Evolutionary conservation across 257 asterid genomes (phyloP), one percentile per base, ranked within the genome.

Genomic region (Gentiana macrophylla): DNA sequence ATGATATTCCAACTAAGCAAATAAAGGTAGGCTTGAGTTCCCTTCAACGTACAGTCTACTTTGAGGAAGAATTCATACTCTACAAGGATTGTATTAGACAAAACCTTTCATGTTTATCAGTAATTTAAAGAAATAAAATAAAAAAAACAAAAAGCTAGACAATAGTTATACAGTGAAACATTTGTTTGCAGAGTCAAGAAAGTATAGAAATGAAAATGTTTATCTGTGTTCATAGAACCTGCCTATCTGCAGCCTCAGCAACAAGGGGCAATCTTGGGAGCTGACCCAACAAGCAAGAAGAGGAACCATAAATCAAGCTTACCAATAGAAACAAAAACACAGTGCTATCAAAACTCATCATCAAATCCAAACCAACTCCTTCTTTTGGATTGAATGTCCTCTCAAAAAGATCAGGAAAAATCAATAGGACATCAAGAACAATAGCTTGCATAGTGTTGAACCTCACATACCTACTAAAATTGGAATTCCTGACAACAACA

Each of bases 191-290:
- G 1, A 7, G 44, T 34, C 49, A 60, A 6, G 3, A 50, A 56
- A 36, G 6, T 13, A 53, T 52, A 3, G 2, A 45, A 47, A 54
- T 0, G 54, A 53, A 47, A 37, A 43, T 12, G 13, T 33, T 45
- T 13, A 10, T 35, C 24, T 8, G 49, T 24, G 33, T 10, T 74
- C 74, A 80, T 12, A 83, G 49, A 1, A 91, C 94, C 71, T 88
- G 99, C 85, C 95, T 88, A 73, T 92, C 99, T n/a, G 99, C 99
- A 47, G 97, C 99, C 6, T 92, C 99, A 11, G 99, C 97, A 59
- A 88, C 97, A 61, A 92, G 55, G 5, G 98, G 97, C 91, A 92
- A 72, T 57, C 99, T 70, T 0, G 99, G 97, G 2, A 88, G 48
- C 57, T 83, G 93, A 4, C 99, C 97, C 36, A 92, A 64, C 76